Base-by-base conservation (phyloP, 2,329 filamentous ascomycete genomes). In the Pseudocercospora fuligena region DNA sequence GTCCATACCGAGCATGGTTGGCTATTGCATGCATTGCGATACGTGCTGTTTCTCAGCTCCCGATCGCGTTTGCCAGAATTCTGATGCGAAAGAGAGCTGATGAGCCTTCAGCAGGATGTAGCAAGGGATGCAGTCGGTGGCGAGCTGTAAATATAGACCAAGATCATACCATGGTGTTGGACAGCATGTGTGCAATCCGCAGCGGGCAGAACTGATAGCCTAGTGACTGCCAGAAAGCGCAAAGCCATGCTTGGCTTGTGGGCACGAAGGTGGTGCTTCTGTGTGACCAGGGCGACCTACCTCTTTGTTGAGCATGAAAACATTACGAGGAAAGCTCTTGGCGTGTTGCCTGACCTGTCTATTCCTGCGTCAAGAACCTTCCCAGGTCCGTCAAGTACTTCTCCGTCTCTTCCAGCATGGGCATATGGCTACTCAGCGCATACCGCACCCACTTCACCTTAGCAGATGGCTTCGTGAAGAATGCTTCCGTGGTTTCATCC, bases 401-500 rank as follows among this genome's bases (percentile, higher is more conserved):
- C 27, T 81, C 78, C 9, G 74, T 78, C 68, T 81, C 76, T 71
- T 82, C 81, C 54, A 80, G 59, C 27, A 79, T 76, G 5, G 76
- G 75, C 68, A 76, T 75, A 66, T 79, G 78, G 53, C 73, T 73
- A 59, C 75, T 75, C 64, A 78, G 61, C 14, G 73, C 72, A 67
- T 77, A 78, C 14, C 72, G 75, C 8, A 80, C 73, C 81, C 81
- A 83, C 69, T 79, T 81, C 53, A 80, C 78, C 66, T 77, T 78
- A 19, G 71, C 70, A 6, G 70, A 69, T 23, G 82, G 81, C 2
- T 74, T 61, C 2, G n/a, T 61, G 65, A 80, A 82, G 67, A 73
- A 82, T 0, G 78, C 76, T 56, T 70, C 69, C n/a, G 78, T 70
- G 23, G 71, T 74, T 33, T 77, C 72, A 66, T 82, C 77, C 65